Base-by-base conservation (phyloP, 768 basidiomycete species). In the Dioszegia crocea region DNA sequence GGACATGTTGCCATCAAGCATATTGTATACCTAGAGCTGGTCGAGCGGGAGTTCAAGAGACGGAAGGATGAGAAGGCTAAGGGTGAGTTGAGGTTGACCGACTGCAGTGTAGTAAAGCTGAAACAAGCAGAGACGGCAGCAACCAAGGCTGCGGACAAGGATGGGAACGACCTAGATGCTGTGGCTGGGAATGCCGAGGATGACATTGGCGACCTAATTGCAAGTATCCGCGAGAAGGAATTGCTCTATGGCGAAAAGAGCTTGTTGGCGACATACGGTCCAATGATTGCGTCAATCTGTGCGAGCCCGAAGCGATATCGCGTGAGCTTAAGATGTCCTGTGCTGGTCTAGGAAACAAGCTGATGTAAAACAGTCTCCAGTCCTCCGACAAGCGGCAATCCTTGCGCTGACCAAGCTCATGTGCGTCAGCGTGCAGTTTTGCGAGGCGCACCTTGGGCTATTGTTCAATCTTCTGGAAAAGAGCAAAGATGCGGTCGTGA, bases 1-100 rank as follows among this genome's bases (percentile, higher is more conserved):
- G 96, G 96, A 0, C 96, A 98, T 75, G 88, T 94, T 27, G 91
- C 94, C 11, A 90, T 98, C 78, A 98, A 97, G 76, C 94, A 99
- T 48, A 90, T 97, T 57, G 92, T 94, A 16, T 96, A 89, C 70
- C 83, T 99, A 19, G 96, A 99, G 75, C 81, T 96, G 48, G 87
- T 97, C 21, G 96, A 99, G 76, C 80, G 93, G 33, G 94, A 99
- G 72, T 88, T 90, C 85, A 99, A 99, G 79, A 80, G 93, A 10
- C 87, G 94, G 76, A 97, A 96, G 79, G 92, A 96, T 60, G 89
- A 89, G 71, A 86, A 84, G 62, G 85, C 86, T 21, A 80, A 85
- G 57, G 87, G 92, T 89, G 64, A 38, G 84, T 76, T 19, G 8
- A 14, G 6, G 11, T n/a, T 23, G 6, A 4, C 12, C 45, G 14